Evolutionary conservation across 768 basidiomycete species (phyloP), one percentile per base, ranked within the genome.

Genomic region (Leccinum boreale): DNA sequence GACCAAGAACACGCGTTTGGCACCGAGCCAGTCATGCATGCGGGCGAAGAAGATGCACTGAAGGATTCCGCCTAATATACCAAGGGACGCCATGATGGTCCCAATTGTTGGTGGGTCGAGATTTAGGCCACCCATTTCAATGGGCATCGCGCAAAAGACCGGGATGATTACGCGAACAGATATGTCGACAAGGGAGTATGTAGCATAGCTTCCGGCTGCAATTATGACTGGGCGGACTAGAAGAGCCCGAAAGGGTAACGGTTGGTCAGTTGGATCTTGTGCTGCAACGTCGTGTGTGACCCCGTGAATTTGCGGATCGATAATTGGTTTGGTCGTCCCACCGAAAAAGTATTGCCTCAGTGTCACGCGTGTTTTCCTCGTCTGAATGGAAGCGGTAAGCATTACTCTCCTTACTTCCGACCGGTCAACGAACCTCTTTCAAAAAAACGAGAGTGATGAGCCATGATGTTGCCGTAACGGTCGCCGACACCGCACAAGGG

Each of bases 401-500:
- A 46, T 10, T 19, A 4, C 8, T 24, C 15, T 5, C 12, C 2
- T 23, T 19, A 44, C 23, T 35, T 21, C 17, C 14, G 5, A 54
- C 5, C 24, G 36, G 24, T 12, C 15, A 12, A 56, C 53, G 5
- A 5, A 79, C 81, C 76, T 90, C 89, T 60, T 80, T 79, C 46
- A 90, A 69, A 65, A 78, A 85, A 7, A 83, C 36, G 44, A 78
- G 69, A 0, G 80, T 75, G 10, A 85, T 67, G 14, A 83, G 36
- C 78, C 79, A 83, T 9, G 79, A 80, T 12, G 84, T 8, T 8
- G 73, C 69, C 1, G 84, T 75, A 62, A 85, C 78, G 1, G 79
- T 80, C 1, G 85, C 86, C 4, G 85, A 75, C 15, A 87, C 79
- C 12, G 84, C 78, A 62, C 88, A 89, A 0, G 89, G 82, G 15